Conservation (phyloP, 192 early-diverging fungal species). For the Coemansia interrupta region DNA sequence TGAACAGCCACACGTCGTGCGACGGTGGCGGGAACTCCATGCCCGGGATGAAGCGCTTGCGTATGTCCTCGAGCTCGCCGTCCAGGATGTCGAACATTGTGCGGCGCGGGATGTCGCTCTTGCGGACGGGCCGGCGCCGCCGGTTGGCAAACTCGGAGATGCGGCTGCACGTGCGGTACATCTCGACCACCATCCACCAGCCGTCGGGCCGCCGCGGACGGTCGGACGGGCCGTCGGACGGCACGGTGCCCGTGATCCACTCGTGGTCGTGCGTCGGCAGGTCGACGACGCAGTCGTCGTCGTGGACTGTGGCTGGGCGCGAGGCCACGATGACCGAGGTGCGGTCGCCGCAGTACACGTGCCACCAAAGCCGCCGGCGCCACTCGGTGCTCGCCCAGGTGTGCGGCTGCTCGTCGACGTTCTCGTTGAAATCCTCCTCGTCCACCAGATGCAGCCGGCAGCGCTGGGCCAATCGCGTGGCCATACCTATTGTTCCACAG, state of each 20-base stretch:
- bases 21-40: slow-evolving; percentile 50
- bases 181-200: slow-evolving; percentile 45
- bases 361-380: slow-evolving; percentile 52
- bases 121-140: slow-evolving; percentile 39
- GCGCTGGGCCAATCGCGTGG: slow-evolving; percentile 48
- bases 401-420: slow-evolving; percentile 29
- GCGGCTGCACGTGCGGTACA: slow-evolving; percentile 43
- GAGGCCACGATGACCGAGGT: slow-evolving; percentile 50
- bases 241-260: slow-evolving; percentile 35
- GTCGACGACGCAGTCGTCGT: slow-evolving; percentile 50
- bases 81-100: slow-evolving; percentile 47
- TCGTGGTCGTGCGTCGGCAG: slow-evolving; percentile 49
- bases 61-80: slow-evolving; percentile 41
- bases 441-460: slow-evolving; percentile 48
- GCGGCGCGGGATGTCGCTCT: slow-evolving; percentile 34
- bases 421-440: slow-evolving; percentile 52
- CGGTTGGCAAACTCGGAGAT: slow-evolving; percentile 50
- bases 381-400: slow-evolving; percentile 44
- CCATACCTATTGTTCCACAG: slow-evolving; percentile 22
- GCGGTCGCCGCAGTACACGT: slow-evolving; percentile 46
- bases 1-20: slow-evolving; percentile 26
- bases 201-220: slow-evolving; percentile 25
- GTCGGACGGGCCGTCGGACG: slow-evolving; percentile 9
- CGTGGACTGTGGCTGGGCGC: slow-evolving; percentile 47
- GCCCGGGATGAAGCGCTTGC: slow-evolving; percentile 22